Conservation (phyloP, 495 filamentous ascomycete species). For the Oleoguttula mirabilis region DNA sequence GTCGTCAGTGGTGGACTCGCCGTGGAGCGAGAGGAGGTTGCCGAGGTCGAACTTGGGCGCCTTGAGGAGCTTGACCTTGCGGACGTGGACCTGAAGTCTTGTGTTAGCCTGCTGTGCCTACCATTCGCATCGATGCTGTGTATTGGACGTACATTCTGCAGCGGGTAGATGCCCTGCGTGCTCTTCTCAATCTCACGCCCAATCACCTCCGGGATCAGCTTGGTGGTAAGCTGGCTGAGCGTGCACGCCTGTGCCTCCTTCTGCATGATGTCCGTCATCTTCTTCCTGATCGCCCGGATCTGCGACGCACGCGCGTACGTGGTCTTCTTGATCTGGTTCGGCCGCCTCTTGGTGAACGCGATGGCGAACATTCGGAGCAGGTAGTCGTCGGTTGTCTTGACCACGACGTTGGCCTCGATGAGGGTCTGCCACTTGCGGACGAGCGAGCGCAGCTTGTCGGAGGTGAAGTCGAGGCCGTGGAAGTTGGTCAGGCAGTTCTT, state of each 20-base stretch:
- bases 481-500: conserved; percentile 99
- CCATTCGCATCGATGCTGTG: conserved; percentile 4
- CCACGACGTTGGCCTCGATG: conserved; percentile 97
- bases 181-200: conserved; percentile 99
- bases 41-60: conserved; percentile 96
- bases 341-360: conserved; percentile 95
- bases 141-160: conserved; percentile 72
- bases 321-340: conserved; percentile 99
- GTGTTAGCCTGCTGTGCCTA: conserved; percentile 19
- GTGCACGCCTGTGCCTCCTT: conserved; percentile 90
- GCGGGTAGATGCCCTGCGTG: conserved; percentile 96
- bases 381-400: conserved; percentile 99
- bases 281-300: conserved; percentile 93
- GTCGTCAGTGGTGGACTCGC: conserved; percentile 92
- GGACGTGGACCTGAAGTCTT: conserved; percentile 76
- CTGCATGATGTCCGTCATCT: conserved; percentile 99
- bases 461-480: conserved; percentile 99
- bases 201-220: conserved; percentile 98
- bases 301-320: conserved; percentile 93
- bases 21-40: conserved; percentile 85
- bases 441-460: conserved; percentile 95
- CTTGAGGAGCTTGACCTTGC: conserved; percentile 99
- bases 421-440: conserved; percentile 99
- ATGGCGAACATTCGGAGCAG: conserved; percentile 96
- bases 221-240: conserved; percentile 84